Evolutionary conservation across 106 monocot genomes (phyloP), one percentile per base, ranked within the genome.

Genomic region (Dendrobium nobile): DNA sequence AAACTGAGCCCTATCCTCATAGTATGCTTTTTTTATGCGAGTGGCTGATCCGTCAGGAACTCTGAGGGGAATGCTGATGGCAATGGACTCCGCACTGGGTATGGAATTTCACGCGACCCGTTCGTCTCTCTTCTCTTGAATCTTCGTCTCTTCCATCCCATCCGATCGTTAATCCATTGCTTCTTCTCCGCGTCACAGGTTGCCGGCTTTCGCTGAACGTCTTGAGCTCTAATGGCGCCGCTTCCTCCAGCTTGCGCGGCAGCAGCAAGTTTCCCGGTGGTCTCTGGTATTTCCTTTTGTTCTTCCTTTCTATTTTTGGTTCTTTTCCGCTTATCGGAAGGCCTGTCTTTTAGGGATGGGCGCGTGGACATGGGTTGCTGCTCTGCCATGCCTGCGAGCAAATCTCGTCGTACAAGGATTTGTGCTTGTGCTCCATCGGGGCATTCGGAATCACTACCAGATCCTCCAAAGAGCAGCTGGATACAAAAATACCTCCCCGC

Each of bases 401-500:
- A 76, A 41, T 48, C 26, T 22, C 22, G 47, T 13, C 22, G 76
- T 11, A 24, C 51, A 48, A 41, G 27, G 51, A 47, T 48, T 48
- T 48, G 15, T 15, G 76, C 76, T 47, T 76, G 47, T 76, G 82
- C 82, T 41, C 47, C 64, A 27, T 41, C 41, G 47, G 82, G 33
- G 70, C 70, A 78, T 72, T 77, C 78, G 41, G 82, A 78, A 45
- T 78, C 82, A 54, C 20, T 77, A 31, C 82, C 86, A 1, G 79
- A 83, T 70, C 77, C 82, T n/a, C 8, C 44, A 55, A 68, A 67
- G 41, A 72, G 68, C 26, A 77, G 76, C 83, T 77, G 27, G 45
- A 78, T 41, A 17, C 67, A 42, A 2, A 4, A 79, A 0, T 91
- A 84, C 86, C 88, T 88, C 65, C 88, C 90, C 13, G 80, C 70